Conservation (phyloP, 176 grass and related monocot genomes). For the Raddia guianensis region DNA sequence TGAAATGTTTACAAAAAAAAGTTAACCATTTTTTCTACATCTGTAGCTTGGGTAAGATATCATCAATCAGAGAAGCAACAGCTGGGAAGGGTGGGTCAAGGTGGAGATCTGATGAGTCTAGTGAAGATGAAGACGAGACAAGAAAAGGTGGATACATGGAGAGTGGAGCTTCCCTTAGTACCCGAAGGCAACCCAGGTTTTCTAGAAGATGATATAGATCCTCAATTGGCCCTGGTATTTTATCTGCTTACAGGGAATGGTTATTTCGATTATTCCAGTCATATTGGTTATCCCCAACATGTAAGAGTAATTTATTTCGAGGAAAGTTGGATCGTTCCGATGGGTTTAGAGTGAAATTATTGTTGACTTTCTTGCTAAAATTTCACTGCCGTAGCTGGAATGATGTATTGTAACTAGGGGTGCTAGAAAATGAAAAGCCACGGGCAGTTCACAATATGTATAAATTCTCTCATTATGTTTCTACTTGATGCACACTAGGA, state of each 20-base stretch:
- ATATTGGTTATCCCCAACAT: not conserved
- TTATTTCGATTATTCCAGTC: not conserved
- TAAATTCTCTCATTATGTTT: not conserved
- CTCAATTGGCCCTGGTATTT: not conserved
- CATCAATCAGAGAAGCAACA: constrained; percentile 31
- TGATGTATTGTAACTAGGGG: not conserved
- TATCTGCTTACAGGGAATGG: not conserved
- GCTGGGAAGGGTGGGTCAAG: constrained; percentile 51
- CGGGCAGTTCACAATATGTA: not conserved
- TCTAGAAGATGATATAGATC: constrained; percentile 45
- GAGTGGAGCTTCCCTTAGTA: constrained; percentile 39
- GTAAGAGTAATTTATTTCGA: not conserved
- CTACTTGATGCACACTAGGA: not conserved
- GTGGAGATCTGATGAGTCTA: constrained; percentile 84
- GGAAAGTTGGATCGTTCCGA: not conserved
- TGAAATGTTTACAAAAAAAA: not conserved
- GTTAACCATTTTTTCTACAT: not conserved
- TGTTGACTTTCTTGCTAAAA: not conserved
- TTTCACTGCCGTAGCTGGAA: not conserved
- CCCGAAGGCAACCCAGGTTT: constrained; percentile 51
- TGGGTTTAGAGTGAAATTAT: not conserved
- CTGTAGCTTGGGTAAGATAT: constrained; percentile 42
- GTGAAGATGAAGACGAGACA: constrained; percentile 61
- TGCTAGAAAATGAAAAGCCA: constrained; percentile 5
- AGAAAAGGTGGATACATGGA: constrained; percentile 21